phyloP scores from a whole-genome alignment of 306 rosid species.

The Castanospermum australe region DNA sequence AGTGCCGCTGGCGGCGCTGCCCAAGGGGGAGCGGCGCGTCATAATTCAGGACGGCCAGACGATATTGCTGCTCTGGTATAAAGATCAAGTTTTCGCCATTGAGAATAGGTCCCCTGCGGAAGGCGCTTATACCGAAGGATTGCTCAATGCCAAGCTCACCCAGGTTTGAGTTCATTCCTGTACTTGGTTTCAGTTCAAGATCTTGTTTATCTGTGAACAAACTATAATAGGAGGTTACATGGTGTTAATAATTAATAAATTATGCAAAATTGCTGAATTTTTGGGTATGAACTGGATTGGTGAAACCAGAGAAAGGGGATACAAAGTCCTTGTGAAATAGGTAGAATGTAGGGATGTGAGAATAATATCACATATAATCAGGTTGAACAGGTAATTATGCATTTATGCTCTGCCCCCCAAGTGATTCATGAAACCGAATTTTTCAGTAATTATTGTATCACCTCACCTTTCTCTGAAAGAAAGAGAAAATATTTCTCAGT shows the following conservation, averaged over 20 bases:
- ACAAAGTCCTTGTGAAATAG: background rate
- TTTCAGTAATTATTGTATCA: too few relatives aligned
- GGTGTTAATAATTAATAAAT: too few relatives aligned
- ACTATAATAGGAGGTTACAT: background rate
- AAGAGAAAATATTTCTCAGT: too few relatives aligned
- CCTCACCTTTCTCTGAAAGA: too few relatives aligned
- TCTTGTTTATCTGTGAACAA: background rate
- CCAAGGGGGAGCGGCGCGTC: constrained; percentile 89
- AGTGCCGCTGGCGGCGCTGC: constrained; percentile 86
- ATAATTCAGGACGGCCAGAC: constrained; percentile 75
- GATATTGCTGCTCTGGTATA: constrained; percentile 80
- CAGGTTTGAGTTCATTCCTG: constrained; percentile 39
- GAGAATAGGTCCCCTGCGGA: constrained; percentile 97
- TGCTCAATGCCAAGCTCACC: constrained; percentile 91
- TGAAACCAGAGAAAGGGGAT: background rate
- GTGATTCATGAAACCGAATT: background rate
- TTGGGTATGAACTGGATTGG: background rate
- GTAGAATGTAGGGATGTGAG: background rate
- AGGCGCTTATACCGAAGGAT: constrained; percentile 91
- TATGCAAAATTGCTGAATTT: background rate
- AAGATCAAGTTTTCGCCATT: constrained; percentile 71
- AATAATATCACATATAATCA: background rate
- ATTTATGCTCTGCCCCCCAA: background rate
- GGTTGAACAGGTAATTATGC: background rate
- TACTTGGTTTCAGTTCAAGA: background rate